Conservation (phyloP, 208 protist species). For the Trypanosomatidae sp. region DNA sequence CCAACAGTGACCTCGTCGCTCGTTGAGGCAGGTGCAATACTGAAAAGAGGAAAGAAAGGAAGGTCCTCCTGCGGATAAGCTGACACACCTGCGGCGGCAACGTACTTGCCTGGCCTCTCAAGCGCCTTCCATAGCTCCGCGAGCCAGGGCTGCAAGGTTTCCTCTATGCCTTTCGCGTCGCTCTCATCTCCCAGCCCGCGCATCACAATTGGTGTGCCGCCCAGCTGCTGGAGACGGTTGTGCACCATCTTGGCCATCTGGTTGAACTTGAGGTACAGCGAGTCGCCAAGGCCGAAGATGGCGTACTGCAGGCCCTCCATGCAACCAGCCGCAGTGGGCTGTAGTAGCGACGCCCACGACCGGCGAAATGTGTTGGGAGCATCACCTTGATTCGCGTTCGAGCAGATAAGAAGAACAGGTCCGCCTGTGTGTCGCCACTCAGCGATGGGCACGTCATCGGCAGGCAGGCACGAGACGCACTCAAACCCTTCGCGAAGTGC, state of each 20-base stretch:
- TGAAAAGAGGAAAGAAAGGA: conserved; percentile 32
- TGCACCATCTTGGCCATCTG: conserved; percentile 93
- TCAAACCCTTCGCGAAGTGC: conserved; percentile 50
- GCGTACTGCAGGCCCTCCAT: conserved; percentile 74
- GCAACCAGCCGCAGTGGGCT: conserved; percentile 20
- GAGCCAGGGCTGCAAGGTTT: conserved; percentile 73
- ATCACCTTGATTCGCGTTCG: conserved; percentile 87
- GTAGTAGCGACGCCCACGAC: conserved; percentile 66
- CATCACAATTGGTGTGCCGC: conserved; percentile 64
- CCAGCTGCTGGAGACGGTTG: conserved; percentile 86
- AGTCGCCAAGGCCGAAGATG: conserved; percentile 92
- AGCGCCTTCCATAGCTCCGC: conserved; percentile 63
- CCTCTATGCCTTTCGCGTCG: conserved; percentile 76
- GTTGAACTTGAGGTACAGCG: conserved; percentile 90
- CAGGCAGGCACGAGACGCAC: conserved; percentile 49
- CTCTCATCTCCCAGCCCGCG: conserved; percentile 92
- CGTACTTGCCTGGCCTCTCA: conserved; percentile 5
- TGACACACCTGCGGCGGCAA: background rate
- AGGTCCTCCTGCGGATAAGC: conserved; percentile 19
- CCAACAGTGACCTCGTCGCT: background rate
- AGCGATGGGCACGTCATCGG: conserved; percentile 56
- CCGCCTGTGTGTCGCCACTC: conserved; percentile 37
- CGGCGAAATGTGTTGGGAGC: conserved; percentile 70
- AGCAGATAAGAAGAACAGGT: conserved; percentile 66
- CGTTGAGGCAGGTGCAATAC: background rate